Base-by-base conservation (phyloP, 257 asterid species). In the Coffea canephora region DNA sequence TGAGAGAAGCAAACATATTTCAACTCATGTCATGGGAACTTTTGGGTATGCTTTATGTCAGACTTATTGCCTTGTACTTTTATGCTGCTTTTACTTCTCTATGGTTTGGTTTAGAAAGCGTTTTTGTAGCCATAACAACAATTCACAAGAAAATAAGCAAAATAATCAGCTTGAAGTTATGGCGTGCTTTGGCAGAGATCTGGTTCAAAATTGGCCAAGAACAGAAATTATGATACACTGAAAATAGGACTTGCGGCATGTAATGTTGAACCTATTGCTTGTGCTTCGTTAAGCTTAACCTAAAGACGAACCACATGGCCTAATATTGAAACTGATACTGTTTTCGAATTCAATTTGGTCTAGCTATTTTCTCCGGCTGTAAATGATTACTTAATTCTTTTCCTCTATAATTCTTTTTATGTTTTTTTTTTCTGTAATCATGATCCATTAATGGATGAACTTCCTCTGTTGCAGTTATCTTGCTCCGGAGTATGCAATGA, bases 401-500 rank as follows among this genome's bases (percentile, higher is more conserved):
- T 71, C 7, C 16, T 39, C 27, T 43, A 11, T 39, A 11, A 27
- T 77, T 25, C 21, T 39, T 39, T 39, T 39, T 39, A 25, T 34
- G 54, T n/a, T 3, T 16, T 43, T 6, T 34, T 46, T 43, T 21
- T 2, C 11, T 25, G 10, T 25, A 11, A 25, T 27, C 54, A 16
- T 57, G 43, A 46, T 34, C 14, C 46, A 31, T 25, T 45, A 31
- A 10, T 50, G 12, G 3, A 19, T 25, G 55, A 55, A 61, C 77
- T 48, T 77, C 68, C 70, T 57, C 65, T 72, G 45, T 55, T 75
- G 50, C 92, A 95, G 98, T 77, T 93, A 95, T 87, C 84, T 95
- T 73, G 99, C 99, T 76, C 99, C 98, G 0, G 99, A 95, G 83
- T 95, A 95, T 64, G 99, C 99, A 81, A 93, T 95, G 99, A 95